Evolutionary conservation across 371 early-diverging fungal genomes (phyloP).

Genomic region (Mortierella sp.): DNA sequence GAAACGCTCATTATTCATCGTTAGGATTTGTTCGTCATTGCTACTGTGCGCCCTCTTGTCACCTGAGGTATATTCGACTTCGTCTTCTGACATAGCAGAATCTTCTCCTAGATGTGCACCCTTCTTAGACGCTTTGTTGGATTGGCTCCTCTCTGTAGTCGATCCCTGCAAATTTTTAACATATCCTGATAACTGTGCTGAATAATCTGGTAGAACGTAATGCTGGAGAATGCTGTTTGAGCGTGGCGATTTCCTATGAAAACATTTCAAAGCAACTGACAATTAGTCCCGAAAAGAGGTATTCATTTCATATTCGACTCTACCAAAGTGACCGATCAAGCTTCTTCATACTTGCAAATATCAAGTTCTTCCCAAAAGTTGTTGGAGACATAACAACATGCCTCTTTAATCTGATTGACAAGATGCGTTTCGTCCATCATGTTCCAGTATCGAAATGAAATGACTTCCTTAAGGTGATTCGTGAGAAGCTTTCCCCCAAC

Average conservation of each 20-base stretch:
- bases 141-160: constrained; percentile 9
- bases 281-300: not conserved
- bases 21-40: constrained; percentile 68
- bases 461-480: constrained; percentile 87
- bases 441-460: constrained; percentile 90
- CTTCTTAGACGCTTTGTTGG: constrained; percentile 40
- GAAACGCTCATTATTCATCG: constrained; percentile 87
- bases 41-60: constrained; percentile 7
- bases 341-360: constrained; percentile 63
- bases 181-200: constrained; percentile 66
- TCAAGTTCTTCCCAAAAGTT: constrained; percentile 75
- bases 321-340: not conserved
- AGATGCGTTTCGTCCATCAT: constrained; percentile 94
- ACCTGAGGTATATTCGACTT: constrained; percentile 39
- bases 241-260: constrained; percentile 50
- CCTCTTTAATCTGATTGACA: constrained; percentile 86
- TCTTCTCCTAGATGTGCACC: constrained; percentile 29
- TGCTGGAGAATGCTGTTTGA: constrained; percentile 70
- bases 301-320: not conserved
- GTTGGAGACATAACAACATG: constrained; percentile 81
- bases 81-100: constrained; percentile 28
- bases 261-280: constrained; percentile 38
- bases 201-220: constrained; percentile 87
- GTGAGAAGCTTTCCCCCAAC: constrained; percentile 89
- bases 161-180: constrained; percentile 51